Evolutionary conservation across 2,329 filamentous ascomycete genomes (phyloP).

Genomic region (Fusarium neocosmosporiellum): DNA sequence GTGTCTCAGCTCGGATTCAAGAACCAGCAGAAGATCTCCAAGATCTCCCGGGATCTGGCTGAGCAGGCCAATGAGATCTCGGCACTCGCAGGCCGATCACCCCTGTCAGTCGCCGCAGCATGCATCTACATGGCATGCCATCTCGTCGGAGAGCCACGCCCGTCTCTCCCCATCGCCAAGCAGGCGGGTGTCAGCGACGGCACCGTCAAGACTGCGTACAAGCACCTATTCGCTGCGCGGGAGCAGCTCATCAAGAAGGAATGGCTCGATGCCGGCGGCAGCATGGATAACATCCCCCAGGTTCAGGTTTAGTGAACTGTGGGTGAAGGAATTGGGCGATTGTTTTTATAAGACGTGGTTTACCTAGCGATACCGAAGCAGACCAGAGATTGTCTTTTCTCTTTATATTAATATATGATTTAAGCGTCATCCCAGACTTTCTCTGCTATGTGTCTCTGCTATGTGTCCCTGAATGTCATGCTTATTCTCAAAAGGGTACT

Average conservation of each 20-base stretch:
- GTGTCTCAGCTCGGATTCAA: conserved; percentile 84
- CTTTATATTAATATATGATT: conserved; percentile 14
- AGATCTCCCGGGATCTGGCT: conserved; percentile 83
- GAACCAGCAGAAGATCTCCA: conserved; percentile 78
- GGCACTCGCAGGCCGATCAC: conserved; percentile 90
- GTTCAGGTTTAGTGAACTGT: conserved; percentile 45
- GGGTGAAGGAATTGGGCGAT: not conserved
- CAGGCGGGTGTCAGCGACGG: conserved; percentile 94
- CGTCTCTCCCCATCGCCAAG: conserved; percentile 86
- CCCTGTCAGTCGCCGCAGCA: conserved; percentile 91
- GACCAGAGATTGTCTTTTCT: conserved; percentile 1
- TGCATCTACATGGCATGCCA: conserved; percentile 97
- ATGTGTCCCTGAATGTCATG: conserved; percentile 22
- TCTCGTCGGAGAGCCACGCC: conserved; percentile 81
- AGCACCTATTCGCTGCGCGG: conserved; percentile 80
- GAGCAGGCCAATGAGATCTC: conserved; percentile 80
- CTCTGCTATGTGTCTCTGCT: not conserved
- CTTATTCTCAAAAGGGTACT: conserved; percentile 4
- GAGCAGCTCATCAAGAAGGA: conserved; percentile 80
- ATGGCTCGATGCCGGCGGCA: conserved; percentile 79
- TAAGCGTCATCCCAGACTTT: not conserved
- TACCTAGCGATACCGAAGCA: not conserved
- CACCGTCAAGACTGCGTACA: conserved; percentile 96
- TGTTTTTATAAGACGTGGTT: not conserved
- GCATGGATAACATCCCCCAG: conserved; percentile 75